Percentiles rank a stretch among this genome's conserved stretches.
These are phyloP conservation scores for Xylaria sp. DNA, from an alignment of 2,329 filamentous ascomycete genomes.

Conservation along the genomic window DNA sequence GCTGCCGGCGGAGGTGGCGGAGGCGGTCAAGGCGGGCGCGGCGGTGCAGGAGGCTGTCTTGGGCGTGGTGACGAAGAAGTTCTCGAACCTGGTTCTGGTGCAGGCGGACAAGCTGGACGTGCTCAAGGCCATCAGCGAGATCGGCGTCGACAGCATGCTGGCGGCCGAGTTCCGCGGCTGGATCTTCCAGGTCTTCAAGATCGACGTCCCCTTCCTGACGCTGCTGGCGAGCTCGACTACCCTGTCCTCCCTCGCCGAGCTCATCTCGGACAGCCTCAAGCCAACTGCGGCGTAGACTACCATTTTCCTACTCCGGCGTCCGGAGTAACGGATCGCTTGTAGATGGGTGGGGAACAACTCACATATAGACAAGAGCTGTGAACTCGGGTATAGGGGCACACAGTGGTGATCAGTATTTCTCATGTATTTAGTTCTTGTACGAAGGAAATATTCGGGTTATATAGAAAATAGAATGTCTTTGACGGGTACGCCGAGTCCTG, in stretches of 20 bases:
- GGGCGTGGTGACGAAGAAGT: conserved; percentile 4
- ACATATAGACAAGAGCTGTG: no score
- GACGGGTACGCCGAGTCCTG: no score
- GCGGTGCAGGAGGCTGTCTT: conserved; percentile 7
- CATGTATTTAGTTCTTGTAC: no score
- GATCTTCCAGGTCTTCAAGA: conserved; percentile 35
- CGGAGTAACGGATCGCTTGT: background rate
- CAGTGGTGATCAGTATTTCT: no score
- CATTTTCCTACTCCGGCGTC: background rate
- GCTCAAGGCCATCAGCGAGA: conserved; percentile 17
- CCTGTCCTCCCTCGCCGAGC: background rate
- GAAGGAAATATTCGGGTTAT: no score
- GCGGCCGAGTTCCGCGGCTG: conserved; percentile 39
- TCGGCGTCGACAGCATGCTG: conserved; percentile 40
- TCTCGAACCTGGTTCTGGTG: conserved; percentile 18
- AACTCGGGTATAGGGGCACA: no score
- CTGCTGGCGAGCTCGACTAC: background rate
- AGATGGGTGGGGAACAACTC: no score
- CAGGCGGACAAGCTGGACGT: conserved; percentile 13
- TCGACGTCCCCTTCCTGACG: conserved; percentile 36
- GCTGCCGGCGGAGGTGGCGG: background rate
- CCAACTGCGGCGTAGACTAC: background rate
- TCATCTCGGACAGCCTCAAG: background rate
- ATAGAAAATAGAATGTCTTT: no score
- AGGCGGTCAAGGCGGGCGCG: conserved; percentile 14